A percentile compares a stretch with the other conserved stretches of the same genome.
phyloP scores from a whole-genome alignment of 495 filamentous ascomycete species.

The Elasticomyces elasticus region DNA sequence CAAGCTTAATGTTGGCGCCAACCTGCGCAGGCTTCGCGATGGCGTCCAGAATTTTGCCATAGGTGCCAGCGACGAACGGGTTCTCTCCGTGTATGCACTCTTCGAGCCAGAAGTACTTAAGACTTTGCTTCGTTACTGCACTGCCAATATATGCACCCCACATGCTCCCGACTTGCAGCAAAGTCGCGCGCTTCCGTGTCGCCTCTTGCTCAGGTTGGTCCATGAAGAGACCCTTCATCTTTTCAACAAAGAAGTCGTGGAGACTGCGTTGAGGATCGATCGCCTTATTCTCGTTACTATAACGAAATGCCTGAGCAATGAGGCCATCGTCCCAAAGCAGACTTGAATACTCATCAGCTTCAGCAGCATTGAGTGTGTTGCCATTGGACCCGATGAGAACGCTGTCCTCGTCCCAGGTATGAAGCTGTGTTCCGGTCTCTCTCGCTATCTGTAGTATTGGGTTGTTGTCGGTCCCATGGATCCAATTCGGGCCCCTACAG shows the following conservation, averaged over 20 bases:
- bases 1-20: slow-evolving; percentile 52
- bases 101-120: slow-evolving; percentile 92
- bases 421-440: slow-evolving; percentile 50
- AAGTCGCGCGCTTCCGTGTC: slow-evolving; percentile 40
- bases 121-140: slow-evolving; percentile 62
- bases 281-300: slow-evolving; percentile 58
- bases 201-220: slow-evolving; percentile 25
- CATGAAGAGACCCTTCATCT: slow-evolving; percentile 36
- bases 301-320: slow-evolving; percentile 65
- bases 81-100: slow-evolving; percentile 91
- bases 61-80: slow-evolving; percentile 78
- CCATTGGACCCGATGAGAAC: slow-evolving; percentile 57
- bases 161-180: slow-evolving; percentile 57
- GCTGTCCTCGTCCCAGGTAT: slow-evolving; percentile 48
- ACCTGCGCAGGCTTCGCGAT: slow-evolving; percentile 55
- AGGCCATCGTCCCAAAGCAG: slow-evolving; percentile 59
- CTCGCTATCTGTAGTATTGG: slow-evolving; percentile 72
- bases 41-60: slow-evolving; percentile 59
- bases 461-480: slow-evolving; percentile 78
- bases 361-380: slow-evolving; percentile 40
- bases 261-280: slow-evolving; percentile 63
- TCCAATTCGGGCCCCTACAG: slow-evolving; percentile 81
- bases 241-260: slow-evolving; percentile 63
- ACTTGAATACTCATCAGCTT: slow-evolving; percentile 45
- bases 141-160: slow-evolving; percentile 91